Conservation (phyloP, 805 yeast species). For the Metschnikowia arizonensis region DNA sequence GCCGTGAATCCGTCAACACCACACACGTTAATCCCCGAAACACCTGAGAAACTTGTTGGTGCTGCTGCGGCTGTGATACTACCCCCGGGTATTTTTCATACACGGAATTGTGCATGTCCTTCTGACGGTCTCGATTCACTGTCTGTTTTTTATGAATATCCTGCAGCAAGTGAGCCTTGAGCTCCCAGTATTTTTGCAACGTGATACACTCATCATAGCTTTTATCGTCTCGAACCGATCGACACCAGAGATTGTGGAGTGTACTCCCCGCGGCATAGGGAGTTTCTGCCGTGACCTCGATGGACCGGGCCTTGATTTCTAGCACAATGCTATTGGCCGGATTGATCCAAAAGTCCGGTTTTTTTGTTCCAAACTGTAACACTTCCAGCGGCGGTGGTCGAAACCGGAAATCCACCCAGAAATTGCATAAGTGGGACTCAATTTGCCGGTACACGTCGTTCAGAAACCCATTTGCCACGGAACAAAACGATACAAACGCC, state of each 20-base stretch:
- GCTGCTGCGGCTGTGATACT: no score
- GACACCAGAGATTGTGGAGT: constrained; percentile 70
- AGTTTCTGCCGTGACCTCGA: constrained; percentile 43
- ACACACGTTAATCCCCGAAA: constrained; percentile 47
- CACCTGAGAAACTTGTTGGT: constrained; percentile 24
- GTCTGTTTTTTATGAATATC: constrained; percentile 26
- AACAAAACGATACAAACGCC: constrained; percentile 63
- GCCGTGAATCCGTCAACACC: constrained; percentile 49
- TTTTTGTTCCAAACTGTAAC: constrained; percentile 53
- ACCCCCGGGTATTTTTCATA: constrained; percentile 15
- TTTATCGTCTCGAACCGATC: constrained; percentile 66
- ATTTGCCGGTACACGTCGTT: constrained; percentile 57
- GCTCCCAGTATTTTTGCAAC: constrained; percentile 46
- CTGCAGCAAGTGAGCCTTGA: constrained; percentile 28
- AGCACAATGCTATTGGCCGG: constrained; percentile 75
- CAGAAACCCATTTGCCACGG: constrained; percentile 82
- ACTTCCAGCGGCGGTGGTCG: constrained; percentile 31
- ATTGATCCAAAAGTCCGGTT: constrained; percentile 73
- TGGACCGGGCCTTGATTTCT: constrained; percentile 78
- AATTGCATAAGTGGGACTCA: constrained; percentile 50
- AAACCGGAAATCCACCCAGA: constrained; percentile 48
- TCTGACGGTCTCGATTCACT: constrained; percentile 24
- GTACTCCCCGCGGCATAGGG: constrained; percentile 66
- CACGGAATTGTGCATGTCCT: constrained; percentile 18
- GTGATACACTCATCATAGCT: constrained; percentile 52